Evolutionary conservation across 192 early-diverging fungal species (phyloP), one percentile per base, ranked within the genome.

Genomic region (Backusella tuberculispora): DNA sequence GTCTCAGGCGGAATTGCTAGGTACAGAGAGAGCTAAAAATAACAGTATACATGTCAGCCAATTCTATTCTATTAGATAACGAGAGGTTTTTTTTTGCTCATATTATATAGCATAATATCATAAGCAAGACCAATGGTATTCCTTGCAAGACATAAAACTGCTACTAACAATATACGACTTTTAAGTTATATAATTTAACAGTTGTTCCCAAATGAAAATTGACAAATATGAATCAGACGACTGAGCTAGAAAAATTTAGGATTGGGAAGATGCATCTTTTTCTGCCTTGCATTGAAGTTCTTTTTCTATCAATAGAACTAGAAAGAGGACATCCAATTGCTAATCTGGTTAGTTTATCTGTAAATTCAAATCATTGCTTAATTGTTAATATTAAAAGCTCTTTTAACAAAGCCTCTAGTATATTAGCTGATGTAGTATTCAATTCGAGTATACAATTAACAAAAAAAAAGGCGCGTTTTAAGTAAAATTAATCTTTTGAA

Each of bases 201-300:
- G 88, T 89, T 43, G 82, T 83, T 40, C 92, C 91, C 8, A 94
- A 83, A 78, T 93, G 91, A 68, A 94, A 94, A 1, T 91, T 90
- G 38, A 81, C 83, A 76, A 92, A 89, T 5, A 93, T 88, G 7
- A 93, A 83, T 90, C 89, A 93, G 5, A 86, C 77, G 0, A 92
- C 80, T 6, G 84, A 84, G 66, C 87, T 88, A 0, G 87, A 85
- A 72, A 92, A 93, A 0, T 90, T 89, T 24, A 75, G 0, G 88
- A 85, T 26, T 86, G 86, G 4, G 82, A 77, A 78, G 91, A 90
- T 42, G 88, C 82, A 46, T 88, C 86, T 19, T 87, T 85, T 10
- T 81, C 79, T 1, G 83, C 86, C 26, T 85, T 80, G 74, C 88
- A 92, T 45, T 86, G 81, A 83, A 86, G 87, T 0, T 63, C 26